These are phyloP conservation scores for Trifolium pratense DNA, from an alignment of 306 rosid genomes.

Conservation along the genomic window DNA sequence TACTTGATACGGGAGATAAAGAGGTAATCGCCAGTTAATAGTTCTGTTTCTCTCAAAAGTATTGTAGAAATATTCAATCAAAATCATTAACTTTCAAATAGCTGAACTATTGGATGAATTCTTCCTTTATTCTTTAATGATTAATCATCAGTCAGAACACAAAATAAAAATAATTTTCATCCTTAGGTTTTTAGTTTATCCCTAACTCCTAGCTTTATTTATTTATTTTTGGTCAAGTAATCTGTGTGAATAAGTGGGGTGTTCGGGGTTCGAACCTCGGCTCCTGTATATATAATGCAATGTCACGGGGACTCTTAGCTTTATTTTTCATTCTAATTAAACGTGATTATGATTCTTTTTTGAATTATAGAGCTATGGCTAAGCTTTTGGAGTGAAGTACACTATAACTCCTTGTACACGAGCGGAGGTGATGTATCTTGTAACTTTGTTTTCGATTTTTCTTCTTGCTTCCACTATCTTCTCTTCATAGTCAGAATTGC, in stretches of 20 bases:
- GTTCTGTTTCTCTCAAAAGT: too few species aligned
- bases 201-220: neutral
- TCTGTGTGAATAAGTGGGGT: too few species aligned
- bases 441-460: neutral
- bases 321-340: constrained; percentile 12
- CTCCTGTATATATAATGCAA: too few species aligned
- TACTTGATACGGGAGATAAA: too few species aligned
- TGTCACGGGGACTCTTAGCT: too few species aligned
- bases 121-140: neutral
- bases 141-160: neutral
- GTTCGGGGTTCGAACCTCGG: too few species aligned
- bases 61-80: neutral
- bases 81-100: neutral
- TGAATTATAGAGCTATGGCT: constrained; percentile 78
- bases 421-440: constrained; percentile 64
- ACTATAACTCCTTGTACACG: constrained; percentile 83
- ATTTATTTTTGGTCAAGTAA: too few species aligned
- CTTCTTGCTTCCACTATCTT: constrained; percentile 10
- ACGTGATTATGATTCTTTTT: neutral
- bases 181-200: neutral
- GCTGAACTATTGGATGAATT: constrained; percentile 17
- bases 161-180: neutral
- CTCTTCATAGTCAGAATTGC: neutral
- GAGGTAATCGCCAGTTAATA: too few species aligned
- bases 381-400: constrained; percentile 99